Base-by-base conservation (phyloP, 768 basidiomycete species). In the Naematelia aurantialba region DNA sequence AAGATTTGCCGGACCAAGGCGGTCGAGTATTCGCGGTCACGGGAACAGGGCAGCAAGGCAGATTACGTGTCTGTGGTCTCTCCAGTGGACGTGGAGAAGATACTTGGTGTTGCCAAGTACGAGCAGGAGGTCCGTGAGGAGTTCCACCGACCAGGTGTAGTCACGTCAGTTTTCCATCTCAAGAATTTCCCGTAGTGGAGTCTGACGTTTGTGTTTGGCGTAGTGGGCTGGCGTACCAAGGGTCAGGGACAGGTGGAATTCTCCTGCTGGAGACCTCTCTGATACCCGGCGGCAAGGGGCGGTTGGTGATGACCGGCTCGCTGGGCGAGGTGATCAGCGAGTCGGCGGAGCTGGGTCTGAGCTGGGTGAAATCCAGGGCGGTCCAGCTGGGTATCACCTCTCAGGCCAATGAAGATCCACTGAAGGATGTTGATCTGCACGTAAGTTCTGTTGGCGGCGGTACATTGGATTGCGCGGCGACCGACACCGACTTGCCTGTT, bases 281-380 rank as follows among this genome's bases (percentile, higher is more conserved):
- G 3, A 80, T 91, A 1, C 90, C 91, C 12, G 59, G 62, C 25
- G 91, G 91, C 1, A 77, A 77, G 19, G 91, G 91, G 1, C 78
- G 78, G 56, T 76, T 94, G 63, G 87, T 85, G 69, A 76, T 90
- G 62, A 94, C 91, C 0, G 91, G 91, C 3, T 86, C 85, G 67
- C 76, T 94, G 45, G 91, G 91, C 3, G 89, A 91, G 53, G 90
- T 92, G 17, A 91, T 96, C 79, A 88, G 88, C 75, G 92, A 97
- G 79, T 90, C 88, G 61, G 91, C 86, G 5, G 89, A 90, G 71
- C 80, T 97, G 46, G 90, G 90, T 1, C 78, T 96, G 67, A 91
- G 89, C 72, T 96, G 92, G 91, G 89, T 94, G 25, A 65, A 71
- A 90, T 89, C 80, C 84, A 84, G 17, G 84, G 91, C 77, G 2